phyloP scores from a whole-genome alignment of 768 basidiomycete species.

The Pholiota molesta region DNA sequence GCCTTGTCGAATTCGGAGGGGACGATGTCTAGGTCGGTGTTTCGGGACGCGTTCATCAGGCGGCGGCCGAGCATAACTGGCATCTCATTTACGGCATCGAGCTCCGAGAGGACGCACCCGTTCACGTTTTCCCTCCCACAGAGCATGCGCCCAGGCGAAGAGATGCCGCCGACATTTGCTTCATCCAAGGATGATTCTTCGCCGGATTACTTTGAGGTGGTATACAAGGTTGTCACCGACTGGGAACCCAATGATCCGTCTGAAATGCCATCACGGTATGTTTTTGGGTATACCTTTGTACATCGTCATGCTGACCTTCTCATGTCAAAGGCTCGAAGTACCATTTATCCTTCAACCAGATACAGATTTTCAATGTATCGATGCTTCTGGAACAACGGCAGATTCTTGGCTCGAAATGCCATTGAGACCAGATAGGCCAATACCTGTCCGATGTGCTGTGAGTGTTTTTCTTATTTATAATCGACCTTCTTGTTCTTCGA shows the following conservation, averaged over 20 bases:
- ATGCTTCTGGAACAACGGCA: conserved; percentile 43
- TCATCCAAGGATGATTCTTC: conserved; percentile 34
- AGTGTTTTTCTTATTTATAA: conserved; percentile 31
- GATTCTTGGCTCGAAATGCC: conserved; percentile 73
- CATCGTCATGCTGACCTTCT: conserved; percentile 11
- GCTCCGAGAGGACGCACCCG: conserved; percentile 42
- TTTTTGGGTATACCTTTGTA: conserved; percentile 18
- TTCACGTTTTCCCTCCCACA: conserved; percentile 64
- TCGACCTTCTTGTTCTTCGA: neutral
- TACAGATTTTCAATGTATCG: conserved; percentile 58
- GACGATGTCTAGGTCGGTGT: conserved; percentile 37
- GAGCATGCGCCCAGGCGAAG: conserved; percentile 51
- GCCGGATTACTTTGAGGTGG: conserved; percentile 40
- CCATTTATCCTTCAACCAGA: conserved; percentile 68
- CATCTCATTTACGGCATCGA: conserved; percentile 33
- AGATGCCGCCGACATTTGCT: conserved; percentile 64
- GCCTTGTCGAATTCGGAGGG: conserved; percentile 40
- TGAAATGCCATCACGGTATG: conserved; percentile 52
- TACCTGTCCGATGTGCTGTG: conserved; percentile 71
- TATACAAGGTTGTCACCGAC: conserved; percentile 55
- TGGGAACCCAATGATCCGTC: conserved; percentile 59
- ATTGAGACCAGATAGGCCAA: conserved; percentile 59
- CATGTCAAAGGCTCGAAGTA: conserved; percentile 54
- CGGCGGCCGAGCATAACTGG: conserved; percentile 49
- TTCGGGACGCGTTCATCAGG: conserved; percentile 46